Base-by-base conservation (phyloP, 2,329 filamentous ascomycete species). In the Chaetomium sp. region DNA sequence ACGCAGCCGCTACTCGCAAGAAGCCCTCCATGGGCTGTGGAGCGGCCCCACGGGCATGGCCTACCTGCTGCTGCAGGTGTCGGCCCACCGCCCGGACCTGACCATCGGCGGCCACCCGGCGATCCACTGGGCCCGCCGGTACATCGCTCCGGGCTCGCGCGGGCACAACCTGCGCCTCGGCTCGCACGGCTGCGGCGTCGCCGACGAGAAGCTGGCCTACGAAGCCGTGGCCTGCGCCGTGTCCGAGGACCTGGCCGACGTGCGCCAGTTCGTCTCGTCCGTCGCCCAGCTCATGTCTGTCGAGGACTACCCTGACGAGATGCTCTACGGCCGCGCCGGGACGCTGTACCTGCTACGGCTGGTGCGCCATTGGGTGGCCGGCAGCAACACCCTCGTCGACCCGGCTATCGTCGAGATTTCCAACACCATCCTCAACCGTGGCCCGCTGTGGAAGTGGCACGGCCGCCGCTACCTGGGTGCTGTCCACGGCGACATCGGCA, bases 261-360 rank as follows among this genome's bases (percentile, higher is more conserved):
- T 81, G 6, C 71, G 72, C 8, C 67, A 73, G 6, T 78, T 84
- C 47, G 77, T 82, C n/a, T 68, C 76, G 9, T 77, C 76, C 61
- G 76, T 81, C 0, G 68, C 75, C 3, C 64, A 71, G n/a, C 64
- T 80, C 3, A 67, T 79, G 16, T 70, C 68, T 1, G 81, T 82
- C 29, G 80, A 75, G 1, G 80, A 78, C 42, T 70, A 65, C 42
- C 66, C 70, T 1, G 86, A 89, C 61, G 89, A 91, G 71, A 83
- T 88, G 74, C 76, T 90, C 6, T 87, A 88, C 72, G 90, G 90
- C 6, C 82, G 87, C 12, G 86, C 89, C 1, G 89, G 89, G 0
- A 85, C 87, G 60, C 78, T 92, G 27, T 91, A 91, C 72, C 78
- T 90, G 51, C 80, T 92, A 49, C 81, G 90, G 0, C 76, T 90